Evolutionary conservation across 352 stramenopile species (phyloP).

Genomic region (Phytophthora macrochlamydospora): DNA sequence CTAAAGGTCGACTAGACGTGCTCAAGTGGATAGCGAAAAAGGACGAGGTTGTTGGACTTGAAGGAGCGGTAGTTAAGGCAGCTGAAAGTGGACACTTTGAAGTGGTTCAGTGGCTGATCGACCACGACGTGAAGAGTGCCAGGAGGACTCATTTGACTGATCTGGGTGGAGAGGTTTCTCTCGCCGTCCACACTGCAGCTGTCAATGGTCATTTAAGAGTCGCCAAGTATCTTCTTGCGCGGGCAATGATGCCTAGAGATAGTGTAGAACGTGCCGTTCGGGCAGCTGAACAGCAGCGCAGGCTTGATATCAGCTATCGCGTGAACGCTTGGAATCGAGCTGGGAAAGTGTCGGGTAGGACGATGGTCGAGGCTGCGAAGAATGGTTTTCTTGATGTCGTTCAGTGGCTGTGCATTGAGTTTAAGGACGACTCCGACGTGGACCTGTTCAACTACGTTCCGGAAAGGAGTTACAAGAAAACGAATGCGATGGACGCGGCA

Average conservation of each 20-base stretch:
- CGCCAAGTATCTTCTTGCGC: background rate
- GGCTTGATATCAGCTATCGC: background rate
- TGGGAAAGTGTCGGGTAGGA: background rate
- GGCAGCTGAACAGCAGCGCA: background rate
- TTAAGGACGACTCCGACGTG: background rate
- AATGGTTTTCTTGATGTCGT: background rate
- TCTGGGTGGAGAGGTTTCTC: background rate
- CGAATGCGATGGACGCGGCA: background rate
- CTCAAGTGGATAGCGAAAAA: slow-evolving; percentile 16
- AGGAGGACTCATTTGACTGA: background rate
- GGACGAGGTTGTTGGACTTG: background rate
- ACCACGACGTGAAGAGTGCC: background rate
- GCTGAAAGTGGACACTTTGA: slow-evolving; percentile 22
- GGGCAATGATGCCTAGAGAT: background rate
- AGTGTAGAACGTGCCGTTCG: background rate
- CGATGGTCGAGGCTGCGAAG: background rate
- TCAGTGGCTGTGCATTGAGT: background rate
- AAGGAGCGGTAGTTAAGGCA: background rate
- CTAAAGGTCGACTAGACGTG: slow-evolving; percentile 16
- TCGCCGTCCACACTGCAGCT: background rate
- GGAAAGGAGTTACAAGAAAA: background rate
- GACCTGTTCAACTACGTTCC: background rate
- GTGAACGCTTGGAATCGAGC: background rate
- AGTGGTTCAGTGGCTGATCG: slow-evolving; percentile 8
- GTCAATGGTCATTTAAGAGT: background rate